These are phyloP conservation scores for Zea mays DNA, from an alignment of 176 grass and related monocot genomes.

Conservation along the genomic window DNA sequence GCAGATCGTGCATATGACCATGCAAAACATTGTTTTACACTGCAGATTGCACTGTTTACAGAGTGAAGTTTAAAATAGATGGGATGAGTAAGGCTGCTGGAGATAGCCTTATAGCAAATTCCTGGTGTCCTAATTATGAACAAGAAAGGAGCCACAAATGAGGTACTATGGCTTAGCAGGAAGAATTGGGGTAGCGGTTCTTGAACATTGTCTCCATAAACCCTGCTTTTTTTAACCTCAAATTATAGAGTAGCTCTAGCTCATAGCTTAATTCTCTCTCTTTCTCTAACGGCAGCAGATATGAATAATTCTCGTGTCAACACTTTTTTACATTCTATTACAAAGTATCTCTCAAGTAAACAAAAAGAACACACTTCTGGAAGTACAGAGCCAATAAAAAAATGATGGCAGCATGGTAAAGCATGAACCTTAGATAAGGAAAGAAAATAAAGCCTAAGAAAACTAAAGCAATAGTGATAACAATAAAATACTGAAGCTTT, in stretches of 20 bases:
- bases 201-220: neutral
- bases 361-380: neutral
- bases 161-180: too few species aligned
- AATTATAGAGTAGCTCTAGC: constrained; percentile 2
- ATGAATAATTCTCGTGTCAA: neutral
- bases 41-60: too few species aligned
- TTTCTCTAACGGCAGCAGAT: neutral
- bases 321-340: constrained; percentile 12
- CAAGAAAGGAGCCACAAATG: neutral
- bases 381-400: constrained; percentile 5
- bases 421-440: neutral
- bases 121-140: neutral
- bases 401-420: neutral
- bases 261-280: neutral
- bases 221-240: constrained; percentile 16
- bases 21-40: too few species aligned
- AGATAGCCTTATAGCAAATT: neutral
- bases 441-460: neutral
- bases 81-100: too few species aligned
- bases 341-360: constrained; percentile 14
- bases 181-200: neutral
- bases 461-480: neutral
- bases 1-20: too few species aligned
- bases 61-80: too few species aligned
- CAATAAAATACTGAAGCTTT: neutral